phyloP scores from a whole-genome alignment of 2,329 filamentous ascomycete genomes.

The Epichloe gansuensis region DNA sequence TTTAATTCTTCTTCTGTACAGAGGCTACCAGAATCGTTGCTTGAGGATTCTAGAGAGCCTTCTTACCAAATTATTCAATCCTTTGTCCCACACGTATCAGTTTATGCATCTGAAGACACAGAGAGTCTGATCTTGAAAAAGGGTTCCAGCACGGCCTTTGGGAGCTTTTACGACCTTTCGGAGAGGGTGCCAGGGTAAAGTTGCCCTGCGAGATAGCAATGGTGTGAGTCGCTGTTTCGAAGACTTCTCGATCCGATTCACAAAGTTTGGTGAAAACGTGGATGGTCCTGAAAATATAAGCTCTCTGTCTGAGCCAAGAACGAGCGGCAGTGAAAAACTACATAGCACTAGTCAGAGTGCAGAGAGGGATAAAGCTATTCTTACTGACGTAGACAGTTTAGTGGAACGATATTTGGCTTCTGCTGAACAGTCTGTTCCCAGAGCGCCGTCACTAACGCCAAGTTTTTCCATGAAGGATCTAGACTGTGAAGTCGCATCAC shows the following conservation, averaged over 20 bases:
- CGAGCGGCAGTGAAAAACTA: conserved; percentile 25
- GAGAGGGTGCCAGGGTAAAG: conserved; percentile 77
- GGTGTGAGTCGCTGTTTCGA: conserved; percentile 75
- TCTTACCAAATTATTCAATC: conserved; percentile 63
- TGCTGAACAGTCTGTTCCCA: conserved; percentile 49
- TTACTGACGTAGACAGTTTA: conserved; percentile 65
- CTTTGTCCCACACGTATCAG: conserved; percentile 79
- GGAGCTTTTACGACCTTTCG: conserved; percentile 81
- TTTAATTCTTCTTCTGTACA: conserved; percentile 35
- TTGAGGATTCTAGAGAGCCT: conserved; percentile 39
- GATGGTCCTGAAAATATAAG: conserved; percentile 35
- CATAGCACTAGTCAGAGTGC: conserved; percentile 16
- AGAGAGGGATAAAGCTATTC: conserved; percentile 18
- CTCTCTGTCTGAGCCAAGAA: conserved; percentile 15
- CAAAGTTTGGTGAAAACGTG: conserved; percentile 50
- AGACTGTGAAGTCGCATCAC: conserved; percentile 47
- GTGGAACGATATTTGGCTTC: conserved; percentile 69
- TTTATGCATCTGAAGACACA: conserved; percentile 79
- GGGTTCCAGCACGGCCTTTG: conserved; percentile 73
- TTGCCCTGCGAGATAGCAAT: conserved; percentile 81
- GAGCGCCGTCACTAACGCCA: conserved; percentile 20
- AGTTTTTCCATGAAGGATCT: conserved; percentile 28
- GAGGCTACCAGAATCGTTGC: conserved; percentile 30
- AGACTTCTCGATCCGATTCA: conserved; percentile 82
- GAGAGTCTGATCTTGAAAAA: conserved; percentile 72